A percentile compares a stretch with the other conserved stretches of the same genome.
Evolutionary conservation across 495 filamentous ascomycete species (phyloP).

Genomic region (Filosporella fistucella): DNA sequence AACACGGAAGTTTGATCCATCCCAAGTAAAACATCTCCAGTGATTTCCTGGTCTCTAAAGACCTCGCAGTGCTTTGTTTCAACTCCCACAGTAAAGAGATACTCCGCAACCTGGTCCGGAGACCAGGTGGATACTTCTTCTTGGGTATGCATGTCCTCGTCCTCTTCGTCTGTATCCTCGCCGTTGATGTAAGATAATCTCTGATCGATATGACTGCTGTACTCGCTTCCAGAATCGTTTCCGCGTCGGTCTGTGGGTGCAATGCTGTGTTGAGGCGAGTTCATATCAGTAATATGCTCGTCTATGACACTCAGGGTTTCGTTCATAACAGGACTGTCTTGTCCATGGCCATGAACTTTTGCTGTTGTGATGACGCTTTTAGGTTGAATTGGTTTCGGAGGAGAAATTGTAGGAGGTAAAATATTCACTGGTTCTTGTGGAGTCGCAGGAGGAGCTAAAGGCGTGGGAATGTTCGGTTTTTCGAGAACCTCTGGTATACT

Average conservation of each 20-base stretch:
- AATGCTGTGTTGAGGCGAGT: slow-evolving; percentile 56
- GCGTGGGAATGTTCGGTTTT: slow-evolving; percentile 6
- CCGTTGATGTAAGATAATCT: slow-evolving; percentile 87
- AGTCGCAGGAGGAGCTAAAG: slow-evolving; percentile 9
- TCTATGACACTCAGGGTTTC: slow-evolving; percentile 97
- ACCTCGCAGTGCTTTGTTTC: slow-evolving; percentile 85
- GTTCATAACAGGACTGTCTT: slow-evolving; percentile 82
- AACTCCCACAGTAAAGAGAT: slow-evolving; percentile 74
- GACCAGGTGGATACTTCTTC: slow-evolving; percentile 70
- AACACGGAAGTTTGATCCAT: slow-evolving; percentile 93
- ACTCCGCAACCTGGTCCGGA: slow-evolving; percentile 74
- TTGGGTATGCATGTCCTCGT: slow-evolving; percentile 53
- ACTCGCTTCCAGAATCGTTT: slow-evolving; percentile 88
- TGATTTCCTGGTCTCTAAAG: slow-evolving; percentile 94
- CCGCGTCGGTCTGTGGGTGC: slow-evolving; percentile 51
- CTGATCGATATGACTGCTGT: slow-evolving; percentile 72
- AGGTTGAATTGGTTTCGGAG: slow-evolving; percentile 11
- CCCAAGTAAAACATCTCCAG: slow-evolving; percentile 84
- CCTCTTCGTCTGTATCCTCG: slow-evolving; percentile 77
- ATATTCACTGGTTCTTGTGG: slow-evolving; percentile 20
- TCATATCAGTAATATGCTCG: slow-evolving; percentile 95
- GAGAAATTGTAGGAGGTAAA: slow-evolving; percentile 16
- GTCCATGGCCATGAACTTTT: slow-evolving; percentile 23
- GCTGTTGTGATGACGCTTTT: slow-evolving; percentile 14
- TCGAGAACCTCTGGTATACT: slow-evolving; percentile 31